Evolutionary conservation across 495 filamentous ascomycete species (phyloP).

Genomic region (Xylaria longipes): DNA sequence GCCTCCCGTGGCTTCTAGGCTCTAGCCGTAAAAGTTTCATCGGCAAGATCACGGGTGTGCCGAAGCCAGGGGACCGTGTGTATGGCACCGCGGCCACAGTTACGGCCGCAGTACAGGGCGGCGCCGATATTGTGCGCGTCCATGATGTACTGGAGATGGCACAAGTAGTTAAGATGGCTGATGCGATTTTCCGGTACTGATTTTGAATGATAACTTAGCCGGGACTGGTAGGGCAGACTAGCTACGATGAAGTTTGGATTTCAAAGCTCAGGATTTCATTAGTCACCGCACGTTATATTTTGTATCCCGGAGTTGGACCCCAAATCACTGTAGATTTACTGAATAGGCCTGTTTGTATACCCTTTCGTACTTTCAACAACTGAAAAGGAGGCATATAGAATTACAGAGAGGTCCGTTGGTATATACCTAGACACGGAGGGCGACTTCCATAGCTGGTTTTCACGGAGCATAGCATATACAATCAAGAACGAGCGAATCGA

Average conservation of each 20-base stretch:
- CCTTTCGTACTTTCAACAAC: constrained; percentile 13
- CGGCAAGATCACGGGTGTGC: constrained; percentile 78
- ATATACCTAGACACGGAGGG: not conserved
- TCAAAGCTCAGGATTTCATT: too few species aligned
- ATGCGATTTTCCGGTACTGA: constrained; percentile 79
- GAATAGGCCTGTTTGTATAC: not conserved
- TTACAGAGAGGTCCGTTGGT: not conserved
- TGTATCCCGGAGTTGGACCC: not conserved
- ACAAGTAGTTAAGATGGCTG: constrained; percentile 85
- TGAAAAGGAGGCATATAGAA: constrained; percentile 5
- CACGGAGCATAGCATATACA: not conserved
- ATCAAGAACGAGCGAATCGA: not conserved
- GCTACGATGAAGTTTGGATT: not conserved
- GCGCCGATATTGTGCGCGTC: constrained; percentile 92
- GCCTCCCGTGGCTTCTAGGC: constrained; percentile 88
- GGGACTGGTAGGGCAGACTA: not conserved
- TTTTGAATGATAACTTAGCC: not conserved
- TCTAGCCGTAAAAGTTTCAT: constrained; percentile 91
- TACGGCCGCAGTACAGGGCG: constrained; percentile 84
- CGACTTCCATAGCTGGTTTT: not conserved
- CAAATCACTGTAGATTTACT: not conserved
- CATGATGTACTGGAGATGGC: constrained; percentile 94
- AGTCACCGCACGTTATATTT: not conserved
- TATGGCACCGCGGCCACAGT: constrained; percentile 93
- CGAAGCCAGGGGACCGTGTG: constrained; percentile 61